Base-by-base conservation (phyloP, 2,329 filamentous ascomycete genomes). In the Aspergillus sp. region DNA sequence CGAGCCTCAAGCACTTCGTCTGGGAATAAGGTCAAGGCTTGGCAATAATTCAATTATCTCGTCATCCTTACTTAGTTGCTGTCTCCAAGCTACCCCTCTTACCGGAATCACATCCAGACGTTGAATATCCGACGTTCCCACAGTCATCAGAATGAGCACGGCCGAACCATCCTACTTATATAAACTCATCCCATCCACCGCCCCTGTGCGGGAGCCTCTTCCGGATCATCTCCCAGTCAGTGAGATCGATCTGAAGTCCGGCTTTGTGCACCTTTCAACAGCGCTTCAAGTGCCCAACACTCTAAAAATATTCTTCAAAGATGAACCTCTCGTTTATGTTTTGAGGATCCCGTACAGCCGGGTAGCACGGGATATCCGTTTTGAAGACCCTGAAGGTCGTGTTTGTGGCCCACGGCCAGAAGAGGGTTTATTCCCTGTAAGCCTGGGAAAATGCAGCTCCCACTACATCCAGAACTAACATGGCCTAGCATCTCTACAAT, bases 361-460 rank as follows among this genome's bases (percentile, higher is more conserved):
- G 8, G 64, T 76, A 19, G 59, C 65, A 19, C 55, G 62, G 23
- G 58, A 73, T 55, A 67, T 75, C 44, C 66, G 66, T 4, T 77
- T 74, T 72, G 74, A 77, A 55, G 68, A 67, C 27, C 73, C 73
- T 2, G 73, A 76, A 56, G 72, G 65, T 5, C 70, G 67, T 41
- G 70, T 73, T 21, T 73, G 70, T 55, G 72, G 71, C 8, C 68
- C 72, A 43, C 66, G 74, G 48, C 71, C 71, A 11, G 66, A 65
- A 15, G 73, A 76, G 58, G 74, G 74, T 9, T 64, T 76, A 57
- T 77, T 77, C 60, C 74, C 74, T 21, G 73, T 75, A 62, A 64
- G 73, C 64, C n/a, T 23, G 2, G 12, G n/a, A 53, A 25, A 6
- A 40, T 17, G 27, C 49, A 33, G 8, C 27, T 7, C 5, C 25